phyloP scores from a whole-genome alignment of 148 eudicot genomes.

The Vaccinium corymbosum region DNA sequence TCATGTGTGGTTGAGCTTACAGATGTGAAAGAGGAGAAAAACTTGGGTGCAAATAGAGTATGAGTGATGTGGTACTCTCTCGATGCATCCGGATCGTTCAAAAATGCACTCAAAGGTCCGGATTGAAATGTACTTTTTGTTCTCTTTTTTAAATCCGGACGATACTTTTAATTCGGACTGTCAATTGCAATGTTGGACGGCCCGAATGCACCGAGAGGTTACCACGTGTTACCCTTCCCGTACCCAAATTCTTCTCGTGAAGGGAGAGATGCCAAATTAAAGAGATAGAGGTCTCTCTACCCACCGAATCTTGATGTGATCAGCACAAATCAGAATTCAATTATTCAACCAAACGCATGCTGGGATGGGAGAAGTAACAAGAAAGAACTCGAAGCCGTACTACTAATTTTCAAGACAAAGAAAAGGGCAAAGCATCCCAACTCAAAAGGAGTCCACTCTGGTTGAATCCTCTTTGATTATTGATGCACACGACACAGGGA shows the following conservation, averaged over 20 bases:
- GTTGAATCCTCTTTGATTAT: background rate
- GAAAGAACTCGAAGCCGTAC: background rate
- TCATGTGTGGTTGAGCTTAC: background rate
- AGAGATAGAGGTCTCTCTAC: background rate
- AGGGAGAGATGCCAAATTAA: background rate
- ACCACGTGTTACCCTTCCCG: too few species aligned
- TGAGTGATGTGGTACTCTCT: background rate
- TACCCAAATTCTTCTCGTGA: too few species aligned
- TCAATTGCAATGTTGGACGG: too few species aligned
- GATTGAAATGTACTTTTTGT: too few species aligned
- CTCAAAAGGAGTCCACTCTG: background rate
- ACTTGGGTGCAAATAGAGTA: too few species aligned
- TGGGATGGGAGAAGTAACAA: background rate
- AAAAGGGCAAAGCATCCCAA: background rate
- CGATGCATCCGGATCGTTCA: too few species aligned
- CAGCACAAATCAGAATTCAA: background rate
- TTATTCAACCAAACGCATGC: background rate
- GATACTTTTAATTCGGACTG: too few species aligned
- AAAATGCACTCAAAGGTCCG: too few species aligned
- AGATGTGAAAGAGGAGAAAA: background rate
- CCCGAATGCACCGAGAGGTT: too few species aligned
- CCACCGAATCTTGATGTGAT: background rate
- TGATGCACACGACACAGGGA: background rate
- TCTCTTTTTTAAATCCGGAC: too few species aligned
- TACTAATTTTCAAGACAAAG: too few species aligned